Conservation (phyloP, 1,284 basidiomycete genomes). For the Vanrija sp. region DNA sequence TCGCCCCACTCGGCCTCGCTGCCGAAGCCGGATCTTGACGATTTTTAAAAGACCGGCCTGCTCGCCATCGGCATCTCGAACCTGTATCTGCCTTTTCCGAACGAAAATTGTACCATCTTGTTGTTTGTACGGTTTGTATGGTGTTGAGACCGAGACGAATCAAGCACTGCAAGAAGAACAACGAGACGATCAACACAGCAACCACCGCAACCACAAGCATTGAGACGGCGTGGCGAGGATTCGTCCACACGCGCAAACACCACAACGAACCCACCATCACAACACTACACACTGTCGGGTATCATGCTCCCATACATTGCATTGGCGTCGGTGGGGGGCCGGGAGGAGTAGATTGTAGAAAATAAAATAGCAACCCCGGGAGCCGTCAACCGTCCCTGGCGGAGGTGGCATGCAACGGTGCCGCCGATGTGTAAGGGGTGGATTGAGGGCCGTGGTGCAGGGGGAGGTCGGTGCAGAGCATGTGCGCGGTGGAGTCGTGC, state of each 20-base stretch:
- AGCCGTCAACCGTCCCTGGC: conserved; percentile 10
- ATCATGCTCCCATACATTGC: background rate
- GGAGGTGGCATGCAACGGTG: conserved; percentile 11
- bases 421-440: background rate
- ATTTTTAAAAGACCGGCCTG: conserved; percentile 28
- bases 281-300: background rate
- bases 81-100: background rate
- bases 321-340: background rate
- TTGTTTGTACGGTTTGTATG: conserved; percentile 12
- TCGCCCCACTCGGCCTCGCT: conserved; percentile 40
- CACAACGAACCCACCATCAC: background rate
- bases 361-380: conserved; percentile 5
- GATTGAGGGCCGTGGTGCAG: too few species aligned
- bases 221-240: too few species aligned
- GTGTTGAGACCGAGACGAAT: background rate
- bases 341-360: conserved; percentile 1
- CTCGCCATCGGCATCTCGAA: background rate
- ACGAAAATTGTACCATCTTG: conserved; percentile 6
- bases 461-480: too few species aligned
- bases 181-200: background rate
- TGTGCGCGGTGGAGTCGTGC: too few species aligned
- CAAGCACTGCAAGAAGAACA: background rate
- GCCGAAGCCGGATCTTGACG: conserved; percentile 44
- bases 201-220: background rate
- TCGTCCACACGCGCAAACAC: background rate